A percentile compares a stretch with the other conserved stretches of the same genome.
These are phyloP conservation scores for Aspergillus fischeri DNA, from an alignment of 2,329 filamentous ascomycete genomes.

Conservation along the genomic window DNA sequence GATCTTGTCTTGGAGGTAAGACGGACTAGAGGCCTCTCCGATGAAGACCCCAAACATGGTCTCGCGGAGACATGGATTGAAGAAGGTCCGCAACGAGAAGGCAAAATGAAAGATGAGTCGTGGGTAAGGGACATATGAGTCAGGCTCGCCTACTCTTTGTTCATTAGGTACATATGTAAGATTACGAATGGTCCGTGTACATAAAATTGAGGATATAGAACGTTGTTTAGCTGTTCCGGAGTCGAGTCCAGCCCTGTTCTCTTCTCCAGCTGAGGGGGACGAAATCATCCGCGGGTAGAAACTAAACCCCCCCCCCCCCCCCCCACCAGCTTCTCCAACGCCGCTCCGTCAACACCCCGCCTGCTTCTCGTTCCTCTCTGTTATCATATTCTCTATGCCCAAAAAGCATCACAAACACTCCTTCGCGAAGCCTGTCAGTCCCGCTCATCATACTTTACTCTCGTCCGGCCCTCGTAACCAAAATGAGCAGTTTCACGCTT, in stretches of 20 bases:
- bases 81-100: slow-evolving; percentile 52
- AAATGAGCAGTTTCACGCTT: slow-evolving; percentile 23
- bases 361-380: slow-evolving; percentile 7
- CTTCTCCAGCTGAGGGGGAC: background rate
- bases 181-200: background rate
- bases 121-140: slow-evolving; percentile 55
- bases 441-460: slow-evolving; percentile 37
- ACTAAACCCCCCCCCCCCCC: background rate
- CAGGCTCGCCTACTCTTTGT: background rate
- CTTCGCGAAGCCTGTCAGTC: slow-evolving; percentile 38
- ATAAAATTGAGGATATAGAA: background rate
- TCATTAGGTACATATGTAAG: background rate
- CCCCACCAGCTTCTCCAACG: slow-evolving; percentile 1
- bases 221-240: background rate
- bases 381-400: slow-evolving; percentile 36
- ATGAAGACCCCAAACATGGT: slow-evolving; percentile 73
- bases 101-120: slow-evolving; percentile 58
- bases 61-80: slow-evolving; percentile 75
- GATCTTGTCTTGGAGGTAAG: slow-evolving; percentile 77
- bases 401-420: slow-evolving; percentile 43
- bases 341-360: background rate
- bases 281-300: background rate
- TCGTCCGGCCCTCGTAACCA: slow-evolving; percentile 25
- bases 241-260: background rate
- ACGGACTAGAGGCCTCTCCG: slow-evolving; percentile 65